Conservation (phyloP, 345 rosid genomes). For the Capsella bursapastoris region DNA sequence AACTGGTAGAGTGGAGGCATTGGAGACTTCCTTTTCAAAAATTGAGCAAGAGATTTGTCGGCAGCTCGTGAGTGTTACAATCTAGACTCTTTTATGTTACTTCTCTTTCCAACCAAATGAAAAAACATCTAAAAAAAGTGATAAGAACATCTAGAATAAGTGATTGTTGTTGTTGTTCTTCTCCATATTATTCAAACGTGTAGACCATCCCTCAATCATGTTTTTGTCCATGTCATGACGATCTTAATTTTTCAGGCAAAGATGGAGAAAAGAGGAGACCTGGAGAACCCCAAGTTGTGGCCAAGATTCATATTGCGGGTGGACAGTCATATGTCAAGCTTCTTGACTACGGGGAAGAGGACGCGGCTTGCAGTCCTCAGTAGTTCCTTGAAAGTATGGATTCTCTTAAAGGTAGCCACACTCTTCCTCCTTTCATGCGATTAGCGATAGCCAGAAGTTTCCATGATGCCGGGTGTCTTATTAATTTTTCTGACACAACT, state of each 20-base stretch:
- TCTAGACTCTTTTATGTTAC: constrained; percentile 5
- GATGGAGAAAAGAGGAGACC: constrained; percentile 62
- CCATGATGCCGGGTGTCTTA: constrained; percentile 21
- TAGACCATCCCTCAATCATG: neutral
- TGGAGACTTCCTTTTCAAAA: constrained; percentile 92
- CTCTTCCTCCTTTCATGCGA: constrained; percentile 7
- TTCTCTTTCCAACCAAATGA: constrained; percentile 20
- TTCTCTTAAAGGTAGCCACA: constrained; percentile 76
- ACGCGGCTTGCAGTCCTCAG: constrained; percentile 82
- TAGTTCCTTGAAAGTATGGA: constrained; percentile 95
- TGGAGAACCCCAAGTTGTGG: constrained; percentile 82
- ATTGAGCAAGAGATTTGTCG: constrained; percentile 95
- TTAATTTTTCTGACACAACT: neutral
- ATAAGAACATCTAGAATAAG: neutral
- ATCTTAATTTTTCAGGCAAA: constrained; percentile 55
- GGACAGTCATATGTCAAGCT: constrained; percentile 84
- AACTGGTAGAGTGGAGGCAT: constrained; percentile 96
- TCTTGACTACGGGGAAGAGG: constrained; percentile 82
- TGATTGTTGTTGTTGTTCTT: neutral
- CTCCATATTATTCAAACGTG: neutral
- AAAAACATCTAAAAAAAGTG: neutral
- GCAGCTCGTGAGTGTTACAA: constrained; percentile 63
- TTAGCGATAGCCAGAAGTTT: neutral
- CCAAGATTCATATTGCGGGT: constrained; percentile 82
- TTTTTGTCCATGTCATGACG: constrained; percentile 24